phyloP scores from a whole-genome alignment of 495 filamentous ascomycete genomes.

The Aspergillus egyptiacus region DNA sequence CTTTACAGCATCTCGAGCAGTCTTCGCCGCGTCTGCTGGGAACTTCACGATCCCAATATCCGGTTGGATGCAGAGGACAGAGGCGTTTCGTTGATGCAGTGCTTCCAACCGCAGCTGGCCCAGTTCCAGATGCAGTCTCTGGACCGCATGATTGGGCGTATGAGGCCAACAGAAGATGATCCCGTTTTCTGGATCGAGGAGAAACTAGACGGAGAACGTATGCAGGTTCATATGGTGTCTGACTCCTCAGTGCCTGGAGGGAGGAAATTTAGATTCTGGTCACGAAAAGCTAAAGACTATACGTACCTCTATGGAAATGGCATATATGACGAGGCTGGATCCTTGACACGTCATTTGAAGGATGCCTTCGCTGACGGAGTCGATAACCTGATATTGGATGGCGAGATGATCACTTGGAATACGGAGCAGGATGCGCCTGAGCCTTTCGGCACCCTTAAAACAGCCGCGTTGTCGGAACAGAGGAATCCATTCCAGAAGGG shows the following conservation, averaged over 20 bases:
- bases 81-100: constrained; percentile 81
- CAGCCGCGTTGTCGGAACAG: constrained; percentile 76
- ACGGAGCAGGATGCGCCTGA: constrained; percentile 78
- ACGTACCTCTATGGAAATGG: constrained; percentile 85
- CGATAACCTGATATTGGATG: constrained; percentile 82
- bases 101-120: constrained; percentile 94
- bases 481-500: constrained; percentile 69
- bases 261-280: constrained; percentile 82
- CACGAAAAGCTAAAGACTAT: constrained; percentile 93
- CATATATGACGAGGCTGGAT: constrained; percentile 67
- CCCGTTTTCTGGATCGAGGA: constrained; percentile 93
- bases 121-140: constrained; percentile 90
- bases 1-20: constrained; percentile 90
- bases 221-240: constrained; percentile 90
- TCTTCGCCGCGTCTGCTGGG: constrained; percentile 90
- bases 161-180: constrained; percentile 64
- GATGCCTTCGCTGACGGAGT: constrained; percentile 75
- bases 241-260: constrained; percentile 64
- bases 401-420: constrained; percentile 99
- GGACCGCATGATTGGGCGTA: constrained; percentile 69
- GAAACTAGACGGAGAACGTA: constrained; percentile 93
- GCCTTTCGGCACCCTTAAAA: constrained; percentile 89
- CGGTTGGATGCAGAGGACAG: constrained; percentile 70
- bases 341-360: constrained; percentile 72
- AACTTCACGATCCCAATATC: constrained; percentile 71